Conservation (phyloP, 129 eudicot genomes). For the Flaveria trinervia region DNA sequence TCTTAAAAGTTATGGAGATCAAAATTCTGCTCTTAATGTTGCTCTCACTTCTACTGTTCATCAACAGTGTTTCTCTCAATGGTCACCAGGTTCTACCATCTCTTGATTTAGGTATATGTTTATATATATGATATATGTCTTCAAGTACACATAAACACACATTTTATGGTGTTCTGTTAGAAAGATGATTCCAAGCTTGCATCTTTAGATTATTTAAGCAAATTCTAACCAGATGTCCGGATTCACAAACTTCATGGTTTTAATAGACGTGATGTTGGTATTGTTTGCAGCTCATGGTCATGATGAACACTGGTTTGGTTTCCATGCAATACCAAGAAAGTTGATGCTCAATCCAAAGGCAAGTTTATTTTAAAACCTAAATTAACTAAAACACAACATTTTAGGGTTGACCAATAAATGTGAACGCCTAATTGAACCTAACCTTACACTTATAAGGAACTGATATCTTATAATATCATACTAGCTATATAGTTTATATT, state of each 20-base stretch:
- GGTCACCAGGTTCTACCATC: constrained; percentile 24
- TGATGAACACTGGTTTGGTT: not conserved
- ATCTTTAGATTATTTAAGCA: not conserved
- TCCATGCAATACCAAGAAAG: constrained; percentile 18
- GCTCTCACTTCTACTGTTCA: constrained; percentile 29
- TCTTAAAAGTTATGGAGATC: constrained; percentile 26
- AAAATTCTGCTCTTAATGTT: constrained; percentile 17
- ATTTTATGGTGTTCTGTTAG: constrained; percentile 10
- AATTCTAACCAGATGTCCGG: not conserved
- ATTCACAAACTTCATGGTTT: not conserved
- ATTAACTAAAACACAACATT: not conserved
- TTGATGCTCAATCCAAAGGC: constrained; percentile 25
- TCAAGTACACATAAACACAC: not conserved
- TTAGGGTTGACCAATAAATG: not conserved
- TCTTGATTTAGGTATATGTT: constrained; percentile 36
- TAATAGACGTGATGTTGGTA: constrained; percentile 3
- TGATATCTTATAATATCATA: too few species aligned
- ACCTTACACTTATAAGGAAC: too few species aligned
- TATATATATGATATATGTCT: not conserved
- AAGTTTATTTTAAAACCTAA: not conserved
- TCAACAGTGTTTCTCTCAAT: constrained; percentile 27
- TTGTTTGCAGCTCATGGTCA: constrained; percentile 30
- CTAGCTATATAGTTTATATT: too few species aligned
- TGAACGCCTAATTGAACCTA: too few species aligned
- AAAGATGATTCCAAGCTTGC: constrained; percentile 1